Evolutionary conservation across 257 asterid genomes (phyloP).

Genomic region (Sherardia arvensis): DNA sequence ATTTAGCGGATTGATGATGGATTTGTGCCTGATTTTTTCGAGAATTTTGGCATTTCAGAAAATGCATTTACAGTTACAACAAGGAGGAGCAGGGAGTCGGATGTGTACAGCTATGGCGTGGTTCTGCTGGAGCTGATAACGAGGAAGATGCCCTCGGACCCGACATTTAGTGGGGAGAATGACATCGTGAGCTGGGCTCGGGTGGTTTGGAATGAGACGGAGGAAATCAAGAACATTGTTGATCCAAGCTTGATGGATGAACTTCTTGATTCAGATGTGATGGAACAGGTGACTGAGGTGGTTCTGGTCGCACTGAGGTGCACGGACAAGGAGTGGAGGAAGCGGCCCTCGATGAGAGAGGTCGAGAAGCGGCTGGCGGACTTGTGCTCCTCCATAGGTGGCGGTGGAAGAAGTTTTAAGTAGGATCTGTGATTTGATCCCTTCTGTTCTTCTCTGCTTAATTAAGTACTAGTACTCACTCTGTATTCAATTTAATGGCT

Average conservation of each 20-base stretch:
- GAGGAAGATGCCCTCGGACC: conserved; percentile 49
- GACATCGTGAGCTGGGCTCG: conserved; percentile 51
- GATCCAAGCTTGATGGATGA: conserved; percentile 51
- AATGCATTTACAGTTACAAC: conserved; percentile 50
- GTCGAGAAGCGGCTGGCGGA: conserved; percentile 51
- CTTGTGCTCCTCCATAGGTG: conserved; percentile 13
- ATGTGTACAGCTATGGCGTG: conserved; percentile 72
- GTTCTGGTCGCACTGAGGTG: conserved; percentile 55
- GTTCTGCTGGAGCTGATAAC: conserved; percentile 62
- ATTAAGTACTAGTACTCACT: too few relatives aligned
- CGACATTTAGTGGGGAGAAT: conserved; percentile 29
- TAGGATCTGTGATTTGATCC: too few relatives aligned
- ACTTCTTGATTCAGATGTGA: conserved; percentile 39
- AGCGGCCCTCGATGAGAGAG: conserved; percentile 69
- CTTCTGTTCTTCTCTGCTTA: too few relatives aligned
- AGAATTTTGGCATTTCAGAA: conserved; percentile 23
- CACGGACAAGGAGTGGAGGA: conserved; percentile 37
- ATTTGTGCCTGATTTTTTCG: neutral
- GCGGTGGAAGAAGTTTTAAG: conserved; percentile 24
- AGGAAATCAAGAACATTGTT: conserved; percentile 32
- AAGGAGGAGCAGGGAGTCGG: conserved; percentile 51
- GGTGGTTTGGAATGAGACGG: conserved; percentile 29
- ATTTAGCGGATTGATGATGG: neutral
- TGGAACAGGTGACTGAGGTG: conserved; percentile 41
- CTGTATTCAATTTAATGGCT: too few relatives aligned